Base-by-base conservation (phyloP, 1,284 basidiomycete species). In the Exobasidium rhododendri region DNA sequence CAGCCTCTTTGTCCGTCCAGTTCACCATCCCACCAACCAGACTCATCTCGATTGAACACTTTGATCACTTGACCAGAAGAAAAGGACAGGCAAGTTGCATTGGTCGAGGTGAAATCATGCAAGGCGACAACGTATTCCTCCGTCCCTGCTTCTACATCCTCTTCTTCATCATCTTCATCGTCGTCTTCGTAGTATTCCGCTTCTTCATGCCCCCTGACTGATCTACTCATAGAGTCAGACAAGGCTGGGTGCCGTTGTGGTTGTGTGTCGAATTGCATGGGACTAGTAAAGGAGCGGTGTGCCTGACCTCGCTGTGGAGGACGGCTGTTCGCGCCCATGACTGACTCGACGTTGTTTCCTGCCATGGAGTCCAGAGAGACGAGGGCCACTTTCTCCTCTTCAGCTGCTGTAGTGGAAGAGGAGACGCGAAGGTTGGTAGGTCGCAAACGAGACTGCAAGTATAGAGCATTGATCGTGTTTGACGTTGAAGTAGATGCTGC, bases 21-120 rank as follows among this genome's bases (percentile, higher is more conserved):
- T 81, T 97, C 92, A 10, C 96, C 94, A 77, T 98, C 94, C 94
- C 94, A 97, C 96, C 96, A 98, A 0, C 94, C 96, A 65, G 89
- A 91, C 0, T 84, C 68, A 81, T 97, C 93, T 67, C 88, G 85
- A 74, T 91, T 91, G 61, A 91, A 83, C 29, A 97, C 92, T 64
- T 88, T 88, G 65, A 98, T 93, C 57, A 94, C 85, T 78, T 97
- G 90, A 1, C 94, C 94, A 0, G 89, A 88, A 30, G 85, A 85
- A 82, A 98, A 97, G 30, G 88, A 85, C 47, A 99, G 85, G 81
- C 92, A 94, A 20, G 90, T 64, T 35, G 64, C 55, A 57, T 69
- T 63, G 52, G 55, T 66, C 56, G 66, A 78, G 60, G 59, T 68
- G 61, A 79, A 82, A 49, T 81, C 74, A 62, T 80, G 80, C 1